These are phyloP conservation scores for Aspergillus ellipticus DNA, from an alignment of 495 filamentous ascomycete genomes.

Conservation along the genomic window DNA sequence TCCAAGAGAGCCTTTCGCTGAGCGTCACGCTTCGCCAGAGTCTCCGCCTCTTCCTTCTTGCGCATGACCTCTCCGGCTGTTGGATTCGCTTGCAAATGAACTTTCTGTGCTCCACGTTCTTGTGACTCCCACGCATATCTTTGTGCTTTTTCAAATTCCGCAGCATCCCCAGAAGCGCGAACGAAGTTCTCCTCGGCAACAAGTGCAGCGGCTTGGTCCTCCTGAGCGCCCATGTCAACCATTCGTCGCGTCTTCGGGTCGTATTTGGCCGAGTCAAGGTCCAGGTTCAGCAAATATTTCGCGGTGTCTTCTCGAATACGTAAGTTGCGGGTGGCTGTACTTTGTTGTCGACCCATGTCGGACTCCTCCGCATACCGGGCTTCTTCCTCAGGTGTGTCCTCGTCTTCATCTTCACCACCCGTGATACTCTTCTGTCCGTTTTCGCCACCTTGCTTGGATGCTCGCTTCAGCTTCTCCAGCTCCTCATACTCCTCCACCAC, in stretches of 20 bases:
- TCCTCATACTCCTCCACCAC: constrained; percentile 87
- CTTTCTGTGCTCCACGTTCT: constrained; percentile 69
- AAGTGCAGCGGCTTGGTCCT: constrained; percentile 77
- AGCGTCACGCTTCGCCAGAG: constrained; percentile 60
- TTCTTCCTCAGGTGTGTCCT: constrained; percentile 55
- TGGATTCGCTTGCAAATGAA: constrained; percentile 93
- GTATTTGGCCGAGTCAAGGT: constrained; percentile 95
- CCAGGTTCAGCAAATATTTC: constrained; percentile 94
- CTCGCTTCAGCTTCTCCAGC: constrained; percentile 73
- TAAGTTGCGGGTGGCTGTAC: constrained; percentile 84
- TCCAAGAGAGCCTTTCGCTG: constrained; percentile 70
- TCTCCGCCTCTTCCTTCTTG: constrained; percentile 71
- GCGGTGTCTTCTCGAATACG: constrained; percentile 94
- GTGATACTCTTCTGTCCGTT: constrained; percentile 43
- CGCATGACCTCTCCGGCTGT: constrained; percentile 83
- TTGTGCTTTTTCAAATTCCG: constrained; percentile 87
- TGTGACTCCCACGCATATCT: constrained; percentile 93
- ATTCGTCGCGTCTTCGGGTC: constrained; percentile 96
- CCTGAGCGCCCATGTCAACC: constrained; percentile 80
- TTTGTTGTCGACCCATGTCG: constrained; percentile 91
- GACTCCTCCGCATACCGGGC: constrained; percentile 91
- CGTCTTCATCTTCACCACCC: constrained; percentile 47
- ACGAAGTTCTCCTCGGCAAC: constrained; percentile 95
- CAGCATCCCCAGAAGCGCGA: constrained; percentile 85
- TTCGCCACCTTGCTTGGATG: constrained; percentile 39